Evolutionary conservation across 2,329 filamentous ascomycete genomes (phyloP).

Genomic region (Fusarium sp.): DNA sequence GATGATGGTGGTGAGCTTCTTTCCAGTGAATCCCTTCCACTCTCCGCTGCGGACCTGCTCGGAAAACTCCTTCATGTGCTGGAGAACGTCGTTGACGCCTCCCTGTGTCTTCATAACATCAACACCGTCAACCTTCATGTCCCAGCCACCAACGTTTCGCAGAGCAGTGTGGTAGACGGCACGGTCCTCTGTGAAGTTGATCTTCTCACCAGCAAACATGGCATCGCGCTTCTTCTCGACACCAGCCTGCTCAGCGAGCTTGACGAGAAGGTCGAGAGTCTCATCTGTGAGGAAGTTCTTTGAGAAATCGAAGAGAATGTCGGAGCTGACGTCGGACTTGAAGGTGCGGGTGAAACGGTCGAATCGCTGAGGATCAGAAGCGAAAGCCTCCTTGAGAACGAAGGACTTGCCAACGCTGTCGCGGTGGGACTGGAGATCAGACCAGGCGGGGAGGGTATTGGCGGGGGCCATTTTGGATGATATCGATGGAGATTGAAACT

Average conservation of each 20-base stretch:
- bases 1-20: constrained; percentile 96
- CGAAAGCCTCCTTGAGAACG: constrained; percentile 92
- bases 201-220: constrained; percentile 98
- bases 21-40: constrained; percentile 98
- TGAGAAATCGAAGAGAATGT: constrained; percentile 98
- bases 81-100: constrained; percentile 88
- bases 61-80: constrained; percentile 99
- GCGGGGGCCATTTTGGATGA: constrained; percentile 77
- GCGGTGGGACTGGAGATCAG: constrained; percentile 91
- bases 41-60: constrained; percentile 93
- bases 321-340: constrained; percentile 82
- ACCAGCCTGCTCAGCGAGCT: constrained; percentile 91
- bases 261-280: constrained; percentile 85
- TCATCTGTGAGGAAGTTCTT: constrained; percentile 99
- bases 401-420: constrained; percentile 88
- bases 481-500: constrained; percentile 3
- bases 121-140: constrained; percentile 86
- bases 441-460: constrained; percentile 88
- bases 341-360: constrained; percentile 91
- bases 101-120: constrained; percentile 92
- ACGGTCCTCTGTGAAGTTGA: constrained; percentile 98
- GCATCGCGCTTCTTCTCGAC: constrained; percentile 94
- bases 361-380: constrained; percentile 89
- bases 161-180: constrained; percentile 96
- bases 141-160: constrained; percentile 88